phyloP scores from a whole-genome alignment of 257 asterid genomes.

The Fraxinus anomala region DNA sequence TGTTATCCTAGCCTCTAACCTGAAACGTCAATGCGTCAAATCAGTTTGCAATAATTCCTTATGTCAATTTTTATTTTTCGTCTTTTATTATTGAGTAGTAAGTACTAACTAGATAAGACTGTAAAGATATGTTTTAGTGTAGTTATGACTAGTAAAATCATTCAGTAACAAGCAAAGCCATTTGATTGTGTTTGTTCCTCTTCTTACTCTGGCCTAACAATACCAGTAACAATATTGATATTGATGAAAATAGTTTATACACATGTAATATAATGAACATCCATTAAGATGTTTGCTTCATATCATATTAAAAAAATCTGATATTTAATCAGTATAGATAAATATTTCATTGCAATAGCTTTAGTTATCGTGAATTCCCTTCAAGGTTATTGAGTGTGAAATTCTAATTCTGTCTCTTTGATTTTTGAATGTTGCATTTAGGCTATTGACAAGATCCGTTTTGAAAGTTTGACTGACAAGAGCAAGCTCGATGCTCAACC shows the following conservation, averaged over 20 bases:
- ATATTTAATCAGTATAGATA: background rate
- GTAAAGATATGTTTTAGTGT: background rate
- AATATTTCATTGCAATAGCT: background rate
- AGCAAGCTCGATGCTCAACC: constrained; percentile 69
- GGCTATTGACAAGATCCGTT: constrained; percentile 69
- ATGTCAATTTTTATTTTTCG: background rate
- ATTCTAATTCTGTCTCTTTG: background rate
- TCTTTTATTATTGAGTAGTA: background rate
- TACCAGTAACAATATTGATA: background rate
- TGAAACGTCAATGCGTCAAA: background rate
- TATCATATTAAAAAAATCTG: background rate
- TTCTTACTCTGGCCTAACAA: background rate
- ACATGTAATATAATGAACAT: background rate
- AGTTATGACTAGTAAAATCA: background rate
- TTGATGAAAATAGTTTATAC: too few species aligned
- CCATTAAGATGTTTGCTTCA: background rate
- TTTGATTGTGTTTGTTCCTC: background rate
- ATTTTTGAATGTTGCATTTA: constrained; percentile 12
- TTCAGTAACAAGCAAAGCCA: background rate
- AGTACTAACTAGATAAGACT: background rate
- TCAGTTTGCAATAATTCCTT: background rate
- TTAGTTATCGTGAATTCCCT: background rate
- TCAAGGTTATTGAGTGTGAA: background rate
- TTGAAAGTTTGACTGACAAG: constrained; percentile 66
- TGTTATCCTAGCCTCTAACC: background rate